Conservation (phyloP, 768 basidiomycete species). For the Podaxis carcinomalis region DNA sequence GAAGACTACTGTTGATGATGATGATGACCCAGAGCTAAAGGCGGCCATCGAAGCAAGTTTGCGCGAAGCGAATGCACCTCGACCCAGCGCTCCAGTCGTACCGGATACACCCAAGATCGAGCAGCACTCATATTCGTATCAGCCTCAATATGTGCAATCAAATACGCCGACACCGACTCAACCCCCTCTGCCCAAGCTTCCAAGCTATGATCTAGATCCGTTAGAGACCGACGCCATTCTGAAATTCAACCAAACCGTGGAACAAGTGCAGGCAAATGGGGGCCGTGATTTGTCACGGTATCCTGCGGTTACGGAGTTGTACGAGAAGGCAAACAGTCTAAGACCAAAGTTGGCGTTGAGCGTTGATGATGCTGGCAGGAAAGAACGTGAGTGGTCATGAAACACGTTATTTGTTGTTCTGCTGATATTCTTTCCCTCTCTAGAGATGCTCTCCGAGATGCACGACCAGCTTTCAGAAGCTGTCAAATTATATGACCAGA, state of each 20-base stretch:
- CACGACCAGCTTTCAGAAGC: constrained; percentile 91
- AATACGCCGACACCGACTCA: constrained; percentile 34
- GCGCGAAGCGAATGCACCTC: constrained; percentile 75
- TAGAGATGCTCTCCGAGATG: constrained; percentile 90
- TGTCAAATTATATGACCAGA: constrained; percentile 85
- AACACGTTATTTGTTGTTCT: background rate
- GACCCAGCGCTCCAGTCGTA: constrained; percentile 71
- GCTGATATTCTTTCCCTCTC: background rate
- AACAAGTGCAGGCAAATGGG: constrained; percentile 76
- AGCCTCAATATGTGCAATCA: constrained; percentile 42
- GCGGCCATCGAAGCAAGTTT: constrained; percentile 96
- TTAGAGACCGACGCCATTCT: constrained; percentile 83
- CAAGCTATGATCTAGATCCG: constrained; percentile 77
- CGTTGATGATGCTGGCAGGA: constrained; percentile 78
- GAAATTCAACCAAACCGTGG: constrained; percentile 88
- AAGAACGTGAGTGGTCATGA: constrained; percentile 58
- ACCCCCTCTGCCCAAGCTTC: constrained; percentile 49
- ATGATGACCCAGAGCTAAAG: constrained; percentile 87
- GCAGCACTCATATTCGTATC: constrained; percentile 29
- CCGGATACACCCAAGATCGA: constrained; percentile 49
- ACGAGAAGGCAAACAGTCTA: constrained; percentile 74
- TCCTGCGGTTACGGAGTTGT: constrained; percentile 80
- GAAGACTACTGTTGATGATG: constrained; percentile 41
- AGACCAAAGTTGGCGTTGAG: constrained; percentile 81
- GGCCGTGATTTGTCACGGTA: constrained; percentile 75